Conservation (phyloP, 2,329 filamentous ascomycete genomes). For the Colletotrichum euphorbiae region DNA sequence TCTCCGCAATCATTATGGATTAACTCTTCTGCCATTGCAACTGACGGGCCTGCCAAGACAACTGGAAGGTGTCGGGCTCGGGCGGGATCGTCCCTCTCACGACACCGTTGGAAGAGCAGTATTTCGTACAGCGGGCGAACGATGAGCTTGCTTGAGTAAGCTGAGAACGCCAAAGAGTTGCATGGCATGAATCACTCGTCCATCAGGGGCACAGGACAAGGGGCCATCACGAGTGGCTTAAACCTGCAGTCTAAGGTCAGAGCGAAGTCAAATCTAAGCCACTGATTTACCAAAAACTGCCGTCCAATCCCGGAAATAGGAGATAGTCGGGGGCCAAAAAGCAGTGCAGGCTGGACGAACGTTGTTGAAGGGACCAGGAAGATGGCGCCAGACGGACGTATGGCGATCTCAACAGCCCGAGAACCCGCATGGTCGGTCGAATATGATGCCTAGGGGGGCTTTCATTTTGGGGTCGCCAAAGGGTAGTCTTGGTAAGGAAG, state of each 20-base stretch:
- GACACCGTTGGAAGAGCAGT: not conserved
- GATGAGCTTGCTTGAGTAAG: slow-evolving; percentile 8
- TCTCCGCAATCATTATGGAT: not conserved
- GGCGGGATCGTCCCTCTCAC: not conserved
- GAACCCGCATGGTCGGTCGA: slow-evolving; percentile 1
- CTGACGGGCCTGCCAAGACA: not conserved
- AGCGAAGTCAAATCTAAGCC: slow-evolving; percentile 1
- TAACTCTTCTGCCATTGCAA: not conserved
- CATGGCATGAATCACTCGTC: slow-evolving; percentile 21
- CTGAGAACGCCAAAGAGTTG: not conserved
- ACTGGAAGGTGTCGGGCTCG: not conserved
- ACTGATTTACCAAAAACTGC: slow-evolving; percentile 4
- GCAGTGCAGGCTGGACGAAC: not conserved
- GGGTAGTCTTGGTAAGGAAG: not conserved
- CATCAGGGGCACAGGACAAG: not conserved
- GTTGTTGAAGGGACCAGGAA: not conserved
- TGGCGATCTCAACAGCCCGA: slow-evolving; percentile 1
- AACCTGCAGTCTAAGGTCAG: slow-evolving; percentile 4
- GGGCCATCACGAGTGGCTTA: slow-evolving; percentile 20
- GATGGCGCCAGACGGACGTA: not conserved
- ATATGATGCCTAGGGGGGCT: not conserved
- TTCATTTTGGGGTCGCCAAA: not conserved
- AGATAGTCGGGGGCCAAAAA: slow-evolving; percentile 10
- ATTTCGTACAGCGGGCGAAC: slow-evolving; percentile 17
- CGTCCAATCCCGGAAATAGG: slow-evolving; percentile 12